These are phyloP conservation scores for Stylosanthes scabra DNA, from an alignment of 331 rosid species.

Conservation along the genomic window DNA sequence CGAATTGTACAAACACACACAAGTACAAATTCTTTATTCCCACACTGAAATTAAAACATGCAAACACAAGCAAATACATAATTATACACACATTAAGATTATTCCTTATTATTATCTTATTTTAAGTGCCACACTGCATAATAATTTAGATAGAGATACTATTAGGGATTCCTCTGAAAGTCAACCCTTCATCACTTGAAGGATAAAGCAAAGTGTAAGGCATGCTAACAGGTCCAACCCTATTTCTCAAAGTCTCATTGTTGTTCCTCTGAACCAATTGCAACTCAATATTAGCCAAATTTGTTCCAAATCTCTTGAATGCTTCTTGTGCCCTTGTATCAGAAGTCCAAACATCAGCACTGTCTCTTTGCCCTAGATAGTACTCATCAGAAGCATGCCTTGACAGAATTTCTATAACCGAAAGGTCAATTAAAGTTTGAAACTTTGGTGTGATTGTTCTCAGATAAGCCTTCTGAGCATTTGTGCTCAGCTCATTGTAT, in stretches of 20 bases:
- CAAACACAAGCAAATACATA: not conserved
- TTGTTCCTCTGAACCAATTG: constrained; percentile 6
- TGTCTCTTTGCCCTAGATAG: constrained; percentile 42
- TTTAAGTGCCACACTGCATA: not conserved
- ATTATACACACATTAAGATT: not conserved
- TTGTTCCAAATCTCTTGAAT: constrained; percentile 42
- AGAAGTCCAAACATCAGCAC: constrained; percentile 40
- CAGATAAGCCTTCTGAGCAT: constrained; percentile 39
- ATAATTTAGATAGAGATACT: constrained; percentile 23
- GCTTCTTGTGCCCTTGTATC: constrained; percentile 38
- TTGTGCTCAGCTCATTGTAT: constrained; percentile 40
- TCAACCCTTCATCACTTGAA: constrained; percentile 16
- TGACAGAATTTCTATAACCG: constrained; percentile 47
- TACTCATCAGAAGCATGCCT: constrained; percentile 48
- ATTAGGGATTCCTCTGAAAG: constrained; percentile 29
- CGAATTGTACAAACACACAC: not conserved
- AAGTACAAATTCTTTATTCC: not conserved
- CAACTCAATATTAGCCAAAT: not conserved
- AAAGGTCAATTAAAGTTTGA: constrained; percentile 39
- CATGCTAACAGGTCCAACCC: constrained; percentile 24
- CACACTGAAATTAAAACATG: not conserved
- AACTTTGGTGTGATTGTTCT: constrained; percentile 46
- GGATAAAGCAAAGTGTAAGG: constrained; percentile 34
- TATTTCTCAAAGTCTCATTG: not conserved
- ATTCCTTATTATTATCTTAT: not conserved